Percentiles rank a stretch among this genome's conserved stretches.
Conservation (phyloP, 345 rosid species). For the Citrus unshiu region DNA sequence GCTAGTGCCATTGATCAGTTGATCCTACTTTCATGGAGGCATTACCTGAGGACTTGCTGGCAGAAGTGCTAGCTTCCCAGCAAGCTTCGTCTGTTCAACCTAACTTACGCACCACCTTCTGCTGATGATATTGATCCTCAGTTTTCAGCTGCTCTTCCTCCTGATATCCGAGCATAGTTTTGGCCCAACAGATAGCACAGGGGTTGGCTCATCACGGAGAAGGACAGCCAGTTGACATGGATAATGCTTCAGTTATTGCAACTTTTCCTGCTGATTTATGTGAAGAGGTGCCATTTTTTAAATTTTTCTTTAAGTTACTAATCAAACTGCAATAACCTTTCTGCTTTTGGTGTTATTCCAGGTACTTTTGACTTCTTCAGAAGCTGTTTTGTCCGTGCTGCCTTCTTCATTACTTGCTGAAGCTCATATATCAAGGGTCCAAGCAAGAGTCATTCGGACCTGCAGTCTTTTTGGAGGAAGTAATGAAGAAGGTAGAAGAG, state of each 20-base stretch:
- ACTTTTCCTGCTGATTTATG: constrained; percentile 94
- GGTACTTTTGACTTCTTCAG: constrained; percentile 96
- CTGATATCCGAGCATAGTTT: constrained; percentile 94
- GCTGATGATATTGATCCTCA: constrained; percentile 94
- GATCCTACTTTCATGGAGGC: constrained; percentile 98
- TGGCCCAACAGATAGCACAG: constrained; percentile 97
- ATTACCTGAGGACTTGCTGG: constrained; percentile 83
- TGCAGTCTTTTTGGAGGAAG: constrained; percentile 84
- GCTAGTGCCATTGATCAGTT: constrained; percentile 84
- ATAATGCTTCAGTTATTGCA: constrained; percentile 93
- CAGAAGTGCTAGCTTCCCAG: constrained; percentile 96
- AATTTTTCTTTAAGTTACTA: constrained; percentile 4
- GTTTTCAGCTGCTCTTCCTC: constrained; percentile 97
- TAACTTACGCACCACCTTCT: constrained; percentile 70
- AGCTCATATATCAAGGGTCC: constrained; percentile 90
- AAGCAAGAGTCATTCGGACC: constrained; percentile 96
- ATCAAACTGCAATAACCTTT: constrained; percentile 17
- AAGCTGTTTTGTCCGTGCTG: constrained; percentile 57
- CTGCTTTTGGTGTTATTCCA: constrained; percentile 26
- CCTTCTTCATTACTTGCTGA: constrained; percentile 78
- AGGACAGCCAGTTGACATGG: constrained; percentile 98
- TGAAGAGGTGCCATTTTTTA: constrained; percentile 69
- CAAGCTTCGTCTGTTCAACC: constrained; percentile 87
- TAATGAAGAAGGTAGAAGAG: constrained; percentile 30
- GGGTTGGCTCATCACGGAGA: constrained; percentile 83